Base-by-base conservation (phyloP, 306 rosid species). In the Fragaria vesca region DNA sequence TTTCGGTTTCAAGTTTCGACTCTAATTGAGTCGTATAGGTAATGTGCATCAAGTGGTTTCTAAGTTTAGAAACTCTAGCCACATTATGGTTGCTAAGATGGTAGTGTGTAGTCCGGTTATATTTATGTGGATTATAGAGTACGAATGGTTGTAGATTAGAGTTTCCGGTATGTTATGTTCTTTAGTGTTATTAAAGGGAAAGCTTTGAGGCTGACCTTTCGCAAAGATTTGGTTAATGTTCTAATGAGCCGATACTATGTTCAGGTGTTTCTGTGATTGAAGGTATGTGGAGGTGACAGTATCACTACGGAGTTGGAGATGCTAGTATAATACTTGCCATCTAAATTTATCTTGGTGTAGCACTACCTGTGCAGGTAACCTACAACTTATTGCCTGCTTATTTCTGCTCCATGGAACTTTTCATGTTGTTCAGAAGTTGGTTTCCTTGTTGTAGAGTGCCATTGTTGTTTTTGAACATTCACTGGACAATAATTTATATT, bases 261-360 rank as follows among this genome's bases (percentile, higher is more conserved):
- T 30, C 87, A 95, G 99, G 99, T 26, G 88, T 95, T 69, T 78
- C 93, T 26, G 89, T 93, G 83, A 80, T 93, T 69, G 99, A 95
- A 80, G 93, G 26, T 24, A 24, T 0, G 85, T 76, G 97, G 77
- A 47, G 89, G 82, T 62, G 92, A 85, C 67, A 86, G 97, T 81
- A 69, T 95, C 46, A 89, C 91, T 55, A 88, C 91, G 97, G 99
- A 95, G 86, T 82, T 95, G 83, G 99, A 95, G 84, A 84, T 95
- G 97, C 87, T 6, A 95, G 93, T 77, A 93, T 93, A 78, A 20
- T 95, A 75, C 96, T 95, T 28, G 96, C 84, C 81, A 86, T 95
- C 76, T 93, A 93, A 77, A 93, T 98, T 77, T 83, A 87, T 63
- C 72, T 95, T 43, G 97, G 99, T 71, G 89, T 95, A 66, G 83